A percentile compares a stretch with the other conserved stretches of the same genome.
Evolutionary conservation across 768 basidiomycete genomes (phyloP).

Genomic region (Russula sp.): DNA sequence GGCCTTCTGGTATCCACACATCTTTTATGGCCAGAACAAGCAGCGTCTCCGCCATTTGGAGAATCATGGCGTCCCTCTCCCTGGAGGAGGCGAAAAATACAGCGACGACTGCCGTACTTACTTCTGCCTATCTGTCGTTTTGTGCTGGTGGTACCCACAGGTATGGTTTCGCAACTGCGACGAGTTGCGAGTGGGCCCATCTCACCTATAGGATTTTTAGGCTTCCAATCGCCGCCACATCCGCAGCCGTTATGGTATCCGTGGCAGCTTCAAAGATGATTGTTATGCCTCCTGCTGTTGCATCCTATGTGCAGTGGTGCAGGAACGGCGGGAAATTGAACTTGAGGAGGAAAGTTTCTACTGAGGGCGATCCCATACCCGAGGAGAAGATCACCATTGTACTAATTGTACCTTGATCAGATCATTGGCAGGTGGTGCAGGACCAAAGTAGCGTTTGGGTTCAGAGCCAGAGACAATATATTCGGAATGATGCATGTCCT

Average conservation of each 20-base stretch:
- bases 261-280: constrained; percentile 36
- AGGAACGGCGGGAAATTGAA: constrained; percentile 42
- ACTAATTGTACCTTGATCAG: too few species aligned
- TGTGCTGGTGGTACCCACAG: constrained; percentile 36
- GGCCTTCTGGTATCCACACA: constrained; percentile 36
- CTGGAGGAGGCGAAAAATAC: constrained; percentile 32
- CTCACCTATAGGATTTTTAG: constrained; percentile 6
- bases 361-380: too few species aligned
- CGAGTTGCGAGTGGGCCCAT: neutral
- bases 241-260: constrained; percentile 40
- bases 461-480: too few species aligned
- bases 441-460: neutral
- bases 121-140: constrained; percentile 22
- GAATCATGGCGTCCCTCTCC: constrained; percentile 32
- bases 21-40: constrained; percentile 35
- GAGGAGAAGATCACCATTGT: too few species aligned
- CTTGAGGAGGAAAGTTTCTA: constrained; percentile 37
- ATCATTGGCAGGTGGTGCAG: too few species aligned
- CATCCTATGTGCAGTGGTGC: constrained; percentile 39
- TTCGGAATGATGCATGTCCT: too few species aligned
- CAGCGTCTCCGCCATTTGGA: constrained; percentile 34
- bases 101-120: constrained; percentile 34
- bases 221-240: constrained; percentile 31
- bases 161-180: constrained; percentile 23
- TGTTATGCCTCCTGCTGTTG: constrained; percentile 38